Conservation (phyloP, 164 flowering plant species). For the Stephania cephalantha region DNA sequence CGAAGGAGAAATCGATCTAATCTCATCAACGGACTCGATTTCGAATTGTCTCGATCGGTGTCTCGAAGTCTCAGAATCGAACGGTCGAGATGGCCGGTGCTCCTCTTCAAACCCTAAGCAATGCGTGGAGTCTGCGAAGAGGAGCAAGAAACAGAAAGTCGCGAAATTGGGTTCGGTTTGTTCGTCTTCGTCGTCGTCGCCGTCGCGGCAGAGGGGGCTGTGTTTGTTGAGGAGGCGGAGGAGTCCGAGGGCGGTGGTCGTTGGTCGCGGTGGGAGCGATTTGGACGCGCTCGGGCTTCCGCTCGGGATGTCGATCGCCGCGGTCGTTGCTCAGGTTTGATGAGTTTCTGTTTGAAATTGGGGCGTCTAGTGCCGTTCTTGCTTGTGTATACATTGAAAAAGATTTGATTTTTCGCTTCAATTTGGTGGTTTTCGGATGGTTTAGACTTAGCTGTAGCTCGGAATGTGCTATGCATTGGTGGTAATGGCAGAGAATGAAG, state of each 20-base stretch:
- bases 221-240: slow-evolving; percentile 35
- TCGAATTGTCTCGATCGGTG: not conserved
- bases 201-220: slow-evolving; percentile 20
- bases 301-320: slow-evolving; percentile 45
- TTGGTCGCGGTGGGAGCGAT: slow-evolving; percentile 12
- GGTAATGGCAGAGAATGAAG: too few species aligned
- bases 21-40: slow-evolving; percentile 5
- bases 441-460: too few species aligned
- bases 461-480: too few species aligned
- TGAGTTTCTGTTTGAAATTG: slow-evolving; percentile 4
- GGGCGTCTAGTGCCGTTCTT: not conserved
- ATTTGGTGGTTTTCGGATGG: not conserved
- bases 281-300: slow-evolving; percentile 37
- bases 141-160: slow-evolving; percentile 1
- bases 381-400: not conserved
- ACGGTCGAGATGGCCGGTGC: not conserved
- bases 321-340: slow-evolving; percentile 30
- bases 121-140: not conserved
- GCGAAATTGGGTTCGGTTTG: not conserved
- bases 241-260: slow-evolving; percentile 14
- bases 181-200: slow-evolving; percentile 10
- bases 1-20: not conserved
- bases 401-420: not conserved
- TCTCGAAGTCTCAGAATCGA: not conserved
- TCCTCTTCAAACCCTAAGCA: not conserved